These are phyloP conservation scores for Hyaloscypha variabilis DNA, from an alignment of 495 filamentous ascomycete genomes.

Conservation along the genomic window DNA sequence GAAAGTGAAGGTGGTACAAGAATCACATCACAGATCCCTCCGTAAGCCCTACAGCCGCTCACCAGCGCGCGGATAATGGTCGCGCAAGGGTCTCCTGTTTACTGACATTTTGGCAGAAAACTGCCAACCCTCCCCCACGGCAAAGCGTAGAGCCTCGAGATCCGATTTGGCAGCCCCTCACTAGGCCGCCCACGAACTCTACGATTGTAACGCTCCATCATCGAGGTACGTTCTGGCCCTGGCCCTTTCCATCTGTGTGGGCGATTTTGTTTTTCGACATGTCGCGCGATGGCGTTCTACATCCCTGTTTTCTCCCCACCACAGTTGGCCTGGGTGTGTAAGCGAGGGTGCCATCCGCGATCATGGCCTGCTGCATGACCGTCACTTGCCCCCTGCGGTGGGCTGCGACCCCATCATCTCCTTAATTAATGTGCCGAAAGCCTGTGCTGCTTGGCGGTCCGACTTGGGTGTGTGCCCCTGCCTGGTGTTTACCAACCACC, in stretches of 20 bases:
- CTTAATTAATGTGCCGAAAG: slow-evolving; percentile 36
- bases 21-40: slow-evolving; percentile 13
- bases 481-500: slow-evolving; percentile 28
- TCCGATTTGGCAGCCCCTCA: not conserved
- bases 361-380: slow-evolving; percentile 29
- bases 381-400: slow-evolving; percentile 20
- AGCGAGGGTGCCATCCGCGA: slow-evolving; percentile 29
- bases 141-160: not conserved
- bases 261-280: slow-evolving; percentile 21
- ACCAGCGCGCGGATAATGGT: slow-evolving; percentile 11
- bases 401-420: slow-evolving; percentile 30
- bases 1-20: slow-evolving; percentile 10
- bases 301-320: slow-evolving; percentile 19
- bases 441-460: slow-evolving; percentile 22
- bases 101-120: slow-evolving; percentile 19
- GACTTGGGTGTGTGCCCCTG: slow-evolving; percentile 9
- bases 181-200: not conserved
- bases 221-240: slow-evolving; percentile 30
- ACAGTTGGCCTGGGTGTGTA: slow-evolving; percentile 12
- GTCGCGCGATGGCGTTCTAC: slow-evolving; percentile 24
- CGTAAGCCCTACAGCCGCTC: not conserved
- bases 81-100: slow-evolving; percentile 13
- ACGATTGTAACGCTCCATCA: slow-evolving; percentile 2
- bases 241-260: not conserved
- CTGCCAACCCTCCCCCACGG: not conserved